Conservation (phyloP, 2,329 filamentous ascomycete species). For the Botrytis squamosa region DNA sequence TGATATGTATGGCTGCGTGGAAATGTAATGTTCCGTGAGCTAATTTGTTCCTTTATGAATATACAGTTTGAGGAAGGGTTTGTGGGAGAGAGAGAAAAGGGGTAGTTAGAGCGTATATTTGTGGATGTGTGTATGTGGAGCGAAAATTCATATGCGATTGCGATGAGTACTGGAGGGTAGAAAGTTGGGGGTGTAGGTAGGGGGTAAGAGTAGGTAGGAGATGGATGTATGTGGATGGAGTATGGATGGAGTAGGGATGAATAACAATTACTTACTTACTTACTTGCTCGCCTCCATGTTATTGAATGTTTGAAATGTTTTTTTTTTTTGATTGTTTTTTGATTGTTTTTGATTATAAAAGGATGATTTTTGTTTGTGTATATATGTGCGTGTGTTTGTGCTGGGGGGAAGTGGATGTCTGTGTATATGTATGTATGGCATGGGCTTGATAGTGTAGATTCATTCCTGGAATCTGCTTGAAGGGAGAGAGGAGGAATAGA, state of each 20-base stretch:
- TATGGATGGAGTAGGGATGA: neutral
- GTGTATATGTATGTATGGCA: too few species aligned
- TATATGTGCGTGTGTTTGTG: too few species aligned
- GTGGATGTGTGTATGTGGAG: neutral
- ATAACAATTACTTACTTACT: neutral
- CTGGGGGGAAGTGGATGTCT: too few species aligned
- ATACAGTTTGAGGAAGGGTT: neutral
- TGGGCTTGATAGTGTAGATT: too few species aligned
- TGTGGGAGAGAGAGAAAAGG: neutral
- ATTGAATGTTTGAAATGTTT: neutral
- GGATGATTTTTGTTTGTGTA: too few species aligned
- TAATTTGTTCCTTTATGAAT: slow-evolving; percentile 8
- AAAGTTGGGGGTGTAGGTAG: neutral
- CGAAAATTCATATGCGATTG: neutral
- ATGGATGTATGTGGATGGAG: too few species aligned
- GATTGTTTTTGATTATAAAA: too few species aligned
- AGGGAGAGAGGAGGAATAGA: too few species aligned
- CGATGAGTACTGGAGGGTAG: neutral
- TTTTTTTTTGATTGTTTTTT: too few species aligned
- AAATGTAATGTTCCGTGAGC: neutral
- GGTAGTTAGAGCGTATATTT: neutral
- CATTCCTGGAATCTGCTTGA: too few species aligned
- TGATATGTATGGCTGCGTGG: slow-evolving; percentile 3
- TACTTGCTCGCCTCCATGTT: neutral
- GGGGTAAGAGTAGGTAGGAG: neutral